Base-by-base conservation (phyloP, 768 basidiomycete genomes). In the Strobilomyces confusus region DNA sequence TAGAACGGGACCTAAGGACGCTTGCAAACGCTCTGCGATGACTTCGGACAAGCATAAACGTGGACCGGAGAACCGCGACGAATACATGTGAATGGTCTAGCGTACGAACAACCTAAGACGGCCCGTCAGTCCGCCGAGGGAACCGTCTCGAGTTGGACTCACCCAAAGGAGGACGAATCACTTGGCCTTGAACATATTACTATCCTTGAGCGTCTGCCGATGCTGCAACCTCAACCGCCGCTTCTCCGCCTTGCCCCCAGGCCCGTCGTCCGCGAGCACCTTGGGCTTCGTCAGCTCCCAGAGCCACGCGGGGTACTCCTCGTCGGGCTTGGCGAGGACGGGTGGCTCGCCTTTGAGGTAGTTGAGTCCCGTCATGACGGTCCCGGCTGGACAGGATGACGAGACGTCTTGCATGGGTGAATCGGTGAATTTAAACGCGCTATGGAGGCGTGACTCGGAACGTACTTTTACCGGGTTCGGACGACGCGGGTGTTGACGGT, bases 241-340 rank as follows among this genome's bases (percentile, higher is more conserved):
- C 45, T 82, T 76, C 68, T 80, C 78, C 46, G 75, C 81, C 66
- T 80, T 79, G 20, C 89, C 86, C 19, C 87, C 89, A 1, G 84
- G 87, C 1, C 86, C 86, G 56, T 90, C 87, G 50, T 89, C 86
- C 17, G 77, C 78, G 50, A 78, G 73, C 38, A 77, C 76, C 62
- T 79, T 80, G 5, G 84, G 79, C 55, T 83, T 69, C 19, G 90
- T 71, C 36, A 92, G 64, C 14, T 77, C 84, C 94, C 94, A 97
- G 37, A 97, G 68, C 94, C 94, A 97, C 8, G 80, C 68, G 4
- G 94, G 94, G 67, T 97, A 95, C 59, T 85, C 83, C 41, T 89
- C 86, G 68, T 97, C 94, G 0, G 87, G 74, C 12, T 78, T 71
- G 2, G 94, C 89, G 22, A 90, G 67, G 0, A 95, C 82, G 7